A percentile compares a stretch with the other conserved stretches of the same genome.
Conservation (phyloP, 179 eudicot genomes). For the Dionaea muscipula region DNA sequence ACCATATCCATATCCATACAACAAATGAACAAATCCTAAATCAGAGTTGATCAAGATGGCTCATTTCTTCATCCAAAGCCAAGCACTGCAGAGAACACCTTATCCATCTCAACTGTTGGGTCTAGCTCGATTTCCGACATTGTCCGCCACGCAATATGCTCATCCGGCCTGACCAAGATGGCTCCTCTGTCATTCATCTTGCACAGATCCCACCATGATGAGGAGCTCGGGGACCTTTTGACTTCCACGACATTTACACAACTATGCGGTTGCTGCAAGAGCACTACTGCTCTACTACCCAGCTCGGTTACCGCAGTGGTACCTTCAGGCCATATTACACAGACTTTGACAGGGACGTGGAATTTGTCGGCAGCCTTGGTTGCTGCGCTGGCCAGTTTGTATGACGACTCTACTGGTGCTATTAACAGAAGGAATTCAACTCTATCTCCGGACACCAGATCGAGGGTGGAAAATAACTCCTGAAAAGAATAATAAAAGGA, state of each 20-base stretch:
- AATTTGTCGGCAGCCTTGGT: constrained; percentile 47
- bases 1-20: too few species aligned
- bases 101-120: constrained; percentile 36
- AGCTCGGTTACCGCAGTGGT: constrained; percentile 11
- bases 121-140: constrained; percentile 30
- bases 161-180: constrained; percentile 80
- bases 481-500: constrained; percentile 11
- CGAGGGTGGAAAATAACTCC: constrained; percentile 46
- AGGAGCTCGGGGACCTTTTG: constrained; percentile 19
- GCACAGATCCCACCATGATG: constrained; percentile 88
- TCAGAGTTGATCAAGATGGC: too few species aligned
- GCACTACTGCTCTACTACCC: constrained; percentile 22
- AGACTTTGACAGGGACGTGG: constrained; percentile 41
- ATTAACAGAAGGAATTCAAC: constrained; percentile 65
- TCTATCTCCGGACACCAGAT: constrained; percentile 60
- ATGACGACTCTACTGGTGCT: constrained; percentile 62
- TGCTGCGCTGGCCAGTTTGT: constrained; percentile 49
- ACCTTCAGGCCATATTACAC: constrained; percentile 57
- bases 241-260: constrained; percentile 44
- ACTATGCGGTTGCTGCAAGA: constrained; percentile 30
- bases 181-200: constrained; percentile 67
- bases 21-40: too few species aligned
- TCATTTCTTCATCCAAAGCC: constrained; percentile 12
- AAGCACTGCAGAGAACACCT: constrained; percentile 41
- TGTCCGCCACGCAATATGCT: constrained; percentile 81